Evolutionary conservation across 1,139 yeast species (phyloP).

Genomic region (Protomyces inouyei): DNA sequence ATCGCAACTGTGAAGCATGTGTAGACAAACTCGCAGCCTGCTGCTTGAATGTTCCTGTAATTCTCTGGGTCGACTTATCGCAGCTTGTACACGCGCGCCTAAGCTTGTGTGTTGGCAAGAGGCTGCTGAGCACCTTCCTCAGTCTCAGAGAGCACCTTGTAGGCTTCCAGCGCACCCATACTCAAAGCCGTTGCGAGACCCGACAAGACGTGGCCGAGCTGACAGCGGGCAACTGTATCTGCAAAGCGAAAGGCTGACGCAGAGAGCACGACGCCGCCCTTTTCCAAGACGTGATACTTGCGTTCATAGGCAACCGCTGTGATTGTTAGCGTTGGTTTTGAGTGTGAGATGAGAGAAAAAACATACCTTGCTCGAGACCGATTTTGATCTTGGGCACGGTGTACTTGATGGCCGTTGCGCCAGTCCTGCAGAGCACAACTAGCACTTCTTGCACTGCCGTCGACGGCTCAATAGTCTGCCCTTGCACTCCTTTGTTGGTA

Average conservation of each 20-base stretch:
- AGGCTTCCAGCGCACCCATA: not conserved
- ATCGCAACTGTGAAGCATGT: too few relatives aligned
- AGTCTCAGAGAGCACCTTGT: not conserved
- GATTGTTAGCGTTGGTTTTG: not conserved
- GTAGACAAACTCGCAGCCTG: too few relatives aligned
- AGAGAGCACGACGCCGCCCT: not conserved
- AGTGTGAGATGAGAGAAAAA: not conserved
- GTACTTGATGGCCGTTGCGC: not conserved
- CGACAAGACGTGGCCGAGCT: not conserved
- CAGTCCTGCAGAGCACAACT: not conserved
- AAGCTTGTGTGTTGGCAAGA: too few relatives aligned
- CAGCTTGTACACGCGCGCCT: too few relatives aligned
- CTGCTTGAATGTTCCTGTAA: too few relatives aligned
- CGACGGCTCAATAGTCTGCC: not conserved
- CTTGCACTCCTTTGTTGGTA: not conserved
- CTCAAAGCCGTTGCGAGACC: not conserved
- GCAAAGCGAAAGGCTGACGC: not conserved
- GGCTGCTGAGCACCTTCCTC: not conserved
- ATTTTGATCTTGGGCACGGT: not conserved
- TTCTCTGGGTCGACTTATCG: too few relatives aligned
- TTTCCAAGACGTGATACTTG: not conserved
- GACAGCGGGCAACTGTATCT: not conserved
- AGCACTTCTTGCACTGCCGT: not conserved
- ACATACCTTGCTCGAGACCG: not conserved
- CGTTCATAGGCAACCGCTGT: not conserved